Percentiles rank a stretch among this genome's conserved stretches.
These are phyloP conservation scores for Pythium utonaiense DNA, from an alignment of 352 stramenopile species.

Conservation along the genomic window DNA sequence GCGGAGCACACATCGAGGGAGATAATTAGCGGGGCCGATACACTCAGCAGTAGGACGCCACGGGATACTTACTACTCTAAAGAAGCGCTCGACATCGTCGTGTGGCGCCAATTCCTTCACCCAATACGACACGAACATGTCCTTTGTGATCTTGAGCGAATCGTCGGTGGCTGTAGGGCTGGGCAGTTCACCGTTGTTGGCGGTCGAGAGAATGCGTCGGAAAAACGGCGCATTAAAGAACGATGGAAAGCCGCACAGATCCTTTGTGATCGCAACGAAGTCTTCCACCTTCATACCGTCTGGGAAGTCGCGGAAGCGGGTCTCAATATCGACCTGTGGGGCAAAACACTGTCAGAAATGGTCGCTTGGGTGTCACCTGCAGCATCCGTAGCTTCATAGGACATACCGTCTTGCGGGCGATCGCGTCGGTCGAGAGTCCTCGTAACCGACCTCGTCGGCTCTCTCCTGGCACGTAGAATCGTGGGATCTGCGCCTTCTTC, in stretches of 20 bases:
- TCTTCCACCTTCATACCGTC: slow-evolving; percentile 85
- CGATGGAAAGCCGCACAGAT: slow-evolving; percentile 96
- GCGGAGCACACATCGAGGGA: no score
- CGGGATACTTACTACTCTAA: slow-evolving; percentile 83
- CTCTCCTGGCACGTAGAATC: slow-evolving; percentile 71
- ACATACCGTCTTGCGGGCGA: slow-evolving; percentile 51
- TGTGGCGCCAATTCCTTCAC: slow-evolving; percentile 93
- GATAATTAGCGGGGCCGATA: no score
- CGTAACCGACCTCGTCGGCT: slow-evolving; percentile 50
- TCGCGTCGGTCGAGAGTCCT: slow-evolving; percentile 58
- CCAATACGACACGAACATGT: slow-evolving; percentile 94
- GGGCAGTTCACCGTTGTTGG: slow-evolving; percentile 11
- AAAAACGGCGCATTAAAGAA: slow-evolving; percentile 99
- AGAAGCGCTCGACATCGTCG: slow-evolving; percentile 97
- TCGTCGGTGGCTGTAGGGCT: slow-evolving; percentile 25
- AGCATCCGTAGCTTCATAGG: background rate
- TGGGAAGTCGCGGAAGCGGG: slow-evolving; percentile 69
- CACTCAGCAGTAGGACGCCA: no score
- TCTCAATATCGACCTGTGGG: slow-evolving; percentile 59
- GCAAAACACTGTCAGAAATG: no score
- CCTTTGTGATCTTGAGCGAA: slow-evolving; percentile 65
- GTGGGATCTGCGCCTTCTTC: slow-evolving; percentile 44
- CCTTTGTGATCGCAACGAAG: slow-evolving; percentile 96
- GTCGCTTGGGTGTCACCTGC: no score
- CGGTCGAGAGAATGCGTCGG: slow-evolving; percentile 73